Evolutionary conservation across 2,329 filamentous ascomycete genomes (phyloP).

Genomic region (Magnaporthiopsis poae): DNA sequence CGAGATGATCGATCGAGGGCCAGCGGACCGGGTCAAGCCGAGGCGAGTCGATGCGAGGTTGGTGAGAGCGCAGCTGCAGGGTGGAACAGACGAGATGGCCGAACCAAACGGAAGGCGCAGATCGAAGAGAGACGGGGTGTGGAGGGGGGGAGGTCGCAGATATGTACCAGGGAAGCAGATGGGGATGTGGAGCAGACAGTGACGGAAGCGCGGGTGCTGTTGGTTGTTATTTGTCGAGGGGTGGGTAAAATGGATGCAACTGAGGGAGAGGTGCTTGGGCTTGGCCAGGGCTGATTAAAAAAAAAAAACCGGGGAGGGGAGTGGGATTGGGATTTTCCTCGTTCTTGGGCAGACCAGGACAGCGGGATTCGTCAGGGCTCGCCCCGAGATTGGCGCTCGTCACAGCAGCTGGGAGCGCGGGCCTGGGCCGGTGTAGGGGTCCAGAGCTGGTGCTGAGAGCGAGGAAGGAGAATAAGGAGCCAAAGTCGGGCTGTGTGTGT

Average conservation of each 20-base stretch:
- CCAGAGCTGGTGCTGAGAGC: background rate
- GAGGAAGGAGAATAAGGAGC: background rate
- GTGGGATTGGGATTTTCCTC: background rate
- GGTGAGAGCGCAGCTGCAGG: background rate
- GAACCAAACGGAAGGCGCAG: background rate
- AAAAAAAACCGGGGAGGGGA: background rate
- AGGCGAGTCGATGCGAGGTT: background rate
- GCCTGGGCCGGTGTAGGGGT: background rate
- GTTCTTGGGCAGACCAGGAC: background rate
- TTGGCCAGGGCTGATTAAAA: background rate
- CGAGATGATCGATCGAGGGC: background rate
- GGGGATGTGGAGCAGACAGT: background rate
- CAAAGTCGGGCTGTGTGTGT: background rate
- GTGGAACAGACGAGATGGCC: background rate
- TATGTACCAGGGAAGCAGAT: background rate
- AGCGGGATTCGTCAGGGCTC: slow-evolving; percentile 1
- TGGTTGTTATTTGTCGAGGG: background rate
- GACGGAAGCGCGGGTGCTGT: background rate
- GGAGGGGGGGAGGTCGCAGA: background rate
- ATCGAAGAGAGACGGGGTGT: background rate
- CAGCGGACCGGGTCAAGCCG: background rate
- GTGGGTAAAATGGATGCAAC: background rate
- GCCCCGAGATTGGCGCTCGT: background rate
- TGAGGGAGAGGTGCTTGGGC: background rate
- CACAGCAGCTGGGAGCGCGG: background rate